A percentile compares a stretch with the other conserved stretches of the same genome.
Conservation (phyloP, 2,329 filamentous ascomycete species). For the Plenodomus tracheiphilus region DNA sequence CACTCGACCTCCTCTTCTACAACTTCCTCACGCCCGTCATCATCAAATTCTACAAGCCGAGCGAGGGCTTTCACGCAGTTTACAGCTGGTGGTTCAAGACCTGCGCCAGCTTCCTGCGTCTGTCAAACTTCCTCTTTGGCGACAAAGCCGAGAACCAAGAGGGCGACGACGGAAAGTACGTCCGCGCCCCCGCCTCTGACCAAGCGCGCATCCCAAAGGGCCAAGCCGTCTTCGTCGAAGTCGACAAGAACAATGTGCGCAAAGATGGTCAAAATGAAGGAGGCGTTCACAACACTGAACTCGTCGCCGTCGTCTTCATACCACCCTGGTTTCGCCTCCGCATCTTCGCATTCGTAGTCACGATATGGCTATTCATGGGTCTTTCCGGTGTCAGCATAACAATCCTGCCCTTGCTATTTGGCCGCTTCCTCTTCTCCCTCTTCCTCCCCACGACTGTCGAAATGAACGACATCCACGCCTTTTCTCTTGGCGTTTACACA, state of each 20-base stretch:
- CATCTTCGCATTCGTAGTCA: slow-evolving; percentile 81
- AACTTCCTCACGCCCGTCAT: slow-evolving; percentile 93
- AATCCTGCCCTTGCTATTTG: slow-evolving; percentile 82
- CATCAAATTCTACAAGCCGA: slow-evolving; percentile 81
- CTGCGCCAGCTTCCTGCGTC: slow-evolving; percentile 76
- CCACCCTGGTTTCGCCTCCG: slow-evolving; percentile 82
- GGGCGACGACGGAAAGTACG: slow-evolving; percentile 78
- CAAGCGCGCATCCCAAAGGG: slow-evolving; percentile 93
- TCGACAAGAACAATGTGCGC: slow-evolving; percentile 68
- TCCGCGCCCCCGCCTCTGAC: slow-evolving; percentile 91
- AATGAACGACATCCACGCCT: slow-evolving; percentile 95
- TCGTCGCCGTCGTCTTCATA: slow-evolving; percentile 64
- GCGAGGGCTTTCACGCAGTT: slow-evolving; percentile 78
- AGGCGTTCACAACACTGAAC: slow-evolving; percentile 47
- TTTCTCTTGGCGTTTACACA: slow-evolving; percentile 85
- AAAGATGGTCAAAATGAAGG: slow-evolving; percentile 59
- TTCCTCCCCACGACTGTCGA: slow-evolving; percentile 66
- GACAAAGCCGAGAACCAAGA: slow-evolving; percentile 82
- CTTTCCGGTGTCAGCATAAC: slow-evolving; percentile 83
- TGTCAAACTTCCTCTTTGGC: slow-evolving; percentile 93
- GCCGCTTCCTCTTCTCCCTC: slow-evolving; percentile 74
- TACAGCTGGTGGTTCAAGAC: slow-evolving; percentile 96
- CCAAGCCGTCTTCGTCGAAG: slow-evolving; percentile 76
- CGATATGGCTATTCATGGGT: slow-evolving; percentile 92
- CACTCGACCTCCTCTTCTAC: slow-evolving; percentile 91